Conservation (phyloP, 169 alveolate genomes). For the Plasmodium chabaudi region DNA sequence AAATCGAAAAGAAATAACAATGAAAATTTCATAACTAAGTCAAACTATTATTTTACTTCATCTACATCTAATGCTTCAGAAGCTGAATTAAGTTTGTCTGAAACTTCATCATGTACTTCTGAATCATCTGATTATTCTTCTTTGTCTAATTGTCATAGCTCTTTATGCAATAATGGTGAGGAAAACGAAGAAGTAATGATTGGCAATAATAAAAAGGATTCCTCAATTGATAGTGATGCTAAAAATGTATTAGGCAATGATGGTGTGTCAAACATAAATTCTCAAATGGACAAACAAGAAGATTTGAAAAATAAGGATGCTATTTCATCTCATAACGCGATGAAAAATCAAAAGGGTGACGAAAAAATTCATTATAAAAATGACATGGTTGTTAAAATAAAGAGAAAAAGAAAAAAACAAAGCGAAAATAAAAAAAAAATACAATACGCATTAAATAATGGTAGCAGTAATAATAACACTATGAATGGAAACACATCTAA, state of each 20-base stretch:
- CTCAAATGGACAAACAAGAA: too few relatives aligned
- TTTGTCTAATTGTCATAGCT: neutral
- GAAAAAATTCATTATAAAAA: neutral
- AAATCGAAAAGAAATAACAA: neutral
- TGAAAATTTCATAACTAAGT: neutral
- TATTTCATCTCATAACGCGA: too few relatives aligned
- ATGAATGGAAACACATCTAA: constrained; percentile 6
- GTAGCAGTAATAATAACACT: neutral
- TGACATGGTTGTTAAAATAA: neutral
- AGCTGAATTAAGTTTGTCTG: too few relatives aligned
- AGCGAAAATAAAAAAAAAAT: neutral
- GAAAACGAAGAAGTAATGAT: neutral
- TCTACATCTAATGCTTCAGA: neutral
- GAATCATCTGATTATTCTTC: neutral
- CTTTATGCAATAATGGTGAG: neutral
- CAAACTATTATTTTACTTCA: constrained; percentile 64
- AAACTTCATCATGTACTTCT: neutral
- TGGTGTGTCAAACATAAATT: neutral
- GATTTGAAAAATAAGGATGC: too few relatives aligned
- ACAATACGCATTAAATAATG: neutral
- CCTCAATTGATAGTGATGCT: neutral
- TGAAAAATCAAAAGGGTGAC: too few relatives aligned
- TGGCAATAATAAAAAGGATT: neutral
- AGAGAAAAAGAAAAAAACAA: neutral
- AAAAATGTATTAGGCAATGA: neutral